Evolutionary conservation across 1,284 basidiomycete genomes (phyloP).

Genomic region (Ganoderma multipileum): DNA sequence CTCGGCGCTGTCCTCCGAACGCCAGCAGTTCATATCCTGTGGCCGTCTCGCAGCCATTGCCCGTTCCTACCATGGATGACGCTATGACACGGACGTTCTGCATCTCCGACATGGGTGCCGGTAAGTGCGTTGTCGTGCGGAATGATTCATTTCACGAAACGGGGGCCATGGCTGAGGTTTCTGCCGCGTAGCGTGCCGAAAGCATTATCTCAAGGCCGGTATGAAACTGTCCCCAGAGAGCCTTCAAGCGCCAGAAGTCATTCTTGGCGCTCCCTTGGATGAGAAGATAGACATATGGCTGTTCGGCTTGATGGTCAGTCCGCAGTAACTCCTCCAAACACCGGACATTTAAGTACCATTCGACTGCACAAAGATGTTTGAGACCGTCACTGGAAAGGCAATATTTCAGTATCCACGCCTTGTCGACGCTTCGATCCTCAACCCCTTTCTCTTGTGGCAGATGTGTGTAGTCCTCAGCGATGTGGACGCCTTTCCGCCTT

Average conservation of each 20-base stretch:
- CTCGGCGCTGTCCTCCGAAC: not conserved
- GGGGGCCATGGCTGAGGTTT: not conserved
- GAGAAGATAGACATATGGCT: too few relatives aligned
- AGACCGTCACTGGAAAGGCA: not conserved
- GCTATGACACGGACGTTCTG: too few relatives aligned
- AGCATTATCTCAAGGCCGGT: not conserved
- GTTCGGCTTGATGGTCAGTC: too few relatives aligned
- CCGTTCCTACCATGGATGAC: not conserved
- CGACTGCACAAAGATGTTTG: not conserved
- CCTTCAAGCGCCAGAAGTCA: not conserved
- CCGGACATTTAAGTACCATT: not conserved
- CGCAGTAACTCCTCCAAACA: not conserved
- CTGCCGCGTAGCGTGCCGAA: not conserved
- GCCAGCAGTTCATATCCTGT: not conserved
- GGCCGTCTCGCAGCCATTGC: not conserved
- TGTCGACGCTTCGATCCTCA: not conserved
- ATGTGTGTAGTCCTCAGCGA: not conserved
- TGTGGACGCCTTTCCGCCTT: not conserved
- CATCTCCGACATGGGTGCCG: too few relatives aligned
- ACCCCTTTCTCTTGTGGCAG: not conserved
- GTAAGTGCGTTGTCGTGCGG: too few relatives aligned
- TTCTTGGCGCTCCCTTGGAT: not conserved
- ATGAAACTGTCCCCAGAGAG: not conserved
- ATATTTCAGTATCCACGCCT: not conserved
- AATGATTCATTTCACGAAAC: not conserved